Conservation (phyloP, 192 early-diverging fungal species). For the Coemansia sp. region DNA sequence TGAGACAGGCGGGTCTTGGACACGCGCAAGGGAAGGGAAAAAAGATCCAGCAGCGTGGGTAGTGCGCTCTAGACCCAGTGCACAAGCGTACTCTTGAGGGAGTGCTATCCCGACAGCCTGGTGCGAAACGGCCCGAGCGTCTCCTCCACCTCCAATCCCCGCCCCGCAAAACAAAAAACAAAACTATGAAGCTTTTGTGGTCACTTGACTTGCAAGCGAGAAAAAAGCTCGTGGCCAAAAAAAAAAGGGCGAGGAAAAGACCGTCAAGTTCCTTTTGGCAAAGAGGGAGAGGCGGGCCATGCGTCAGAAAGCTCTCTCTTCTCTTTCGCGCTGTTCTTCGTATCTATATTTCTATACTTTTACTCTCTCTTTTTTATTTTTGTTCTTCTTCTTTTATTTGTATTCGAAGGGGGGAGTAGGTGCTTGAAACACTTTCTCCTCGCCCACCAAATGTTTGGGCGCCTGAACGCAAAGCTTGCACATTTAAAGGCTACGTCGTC, state of each 20-base stretch:
- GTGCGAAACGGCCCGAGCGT: neutral
- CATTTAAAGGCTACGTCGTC: constrained; percentile 50
- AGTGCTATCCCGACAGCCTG: neutral
- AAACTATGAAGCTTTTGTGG: neutral
- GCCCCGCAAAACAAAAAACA: neutral
- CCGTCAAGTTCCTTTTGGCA: neutral
- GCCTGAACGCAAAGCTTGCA: constrained; percentile 57
- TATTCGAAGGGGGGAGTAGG: neutral
- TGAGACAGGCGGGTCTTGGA: constrained; percentile 9
- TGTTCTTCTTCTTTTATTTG: neutral
- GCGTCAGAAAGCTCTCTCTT: constrained; percentile 11
- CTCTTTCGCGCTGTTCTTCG: neutral
- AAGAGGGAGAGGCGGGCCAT: too few species aligned
- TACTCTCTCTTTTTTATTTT: neutral
- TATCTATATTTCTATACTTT: too few species aligned
- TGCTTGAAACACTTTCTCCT: constrained; percentile 1
- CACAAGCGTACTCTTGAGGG: too few species aligned
- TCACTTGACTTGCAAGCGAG: neutral
- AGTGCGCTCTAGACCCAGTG: neutral
- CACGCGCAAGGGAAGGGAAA: too few species aligned
- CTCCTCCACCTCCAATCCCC: too few species aligned
- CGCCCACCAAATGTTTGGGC: constrained; percentile 53
- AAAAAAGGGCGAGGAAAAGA: neutral
- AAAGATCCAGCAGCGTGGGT: neutral
- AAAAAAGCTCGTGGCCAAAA: too few species aligned